Percentiles rank a stretch among this genome's conserved stretches.
phyloP scores from a whole-genome alignment of 805 yeast species.

The Lipomyces starkeyi region DNA sequence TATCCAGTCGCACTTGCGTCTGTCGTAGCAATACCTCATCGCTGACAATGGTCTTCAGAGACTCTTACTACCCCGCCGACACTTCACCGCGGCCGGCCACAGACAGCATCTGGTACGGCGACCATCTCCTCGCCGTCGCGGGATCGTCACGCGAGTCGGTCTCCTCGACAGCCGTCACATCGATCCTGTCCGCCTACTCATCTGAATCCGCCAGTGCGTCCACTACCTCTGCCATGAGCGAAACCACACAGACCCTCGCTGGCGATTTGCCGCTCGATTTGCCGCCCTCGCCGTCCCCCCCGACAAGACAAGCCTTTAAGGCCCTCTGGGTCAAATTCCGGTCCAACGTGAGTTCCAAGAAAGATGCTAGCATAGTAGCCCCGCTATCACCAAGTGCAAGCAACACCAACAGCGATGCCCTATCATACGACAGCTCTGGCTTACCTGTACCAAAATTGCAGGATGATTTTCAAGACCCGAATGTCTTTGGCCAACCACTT shows the following conservation, averaged over 20 bases:
- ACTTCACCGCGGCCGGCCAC: background rate
- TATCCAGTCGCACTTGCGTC: background rate
- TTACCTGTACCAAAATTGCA: background rate
- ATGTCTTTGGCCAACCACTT: slow-evolving; percentile 81
- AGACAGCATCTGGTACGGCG: background rate
- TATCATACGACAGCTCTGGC: slow-evolving; percentile 5
- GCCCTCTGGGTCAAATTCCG: background rate
- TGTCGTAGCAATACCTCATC: background rate
- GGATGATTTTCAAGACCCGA: slow-evolving; percentile 38
- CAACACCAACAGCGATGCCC: slow-evolving; percentile 20
- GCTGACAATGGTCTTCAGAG: background rate
- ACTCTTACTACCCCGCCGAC: background rate
- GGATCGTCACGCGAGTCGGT: background rate
- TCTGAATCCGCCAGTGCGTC: background rate
- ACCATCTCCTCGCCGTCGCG: background rate
- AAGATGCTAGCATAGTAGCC: background rate
- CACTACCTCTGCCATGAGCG: background rate
- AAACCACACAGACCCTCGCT: background rate
- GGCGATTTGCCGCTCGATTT: background rate
- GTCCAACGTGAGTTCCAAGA: background rate
- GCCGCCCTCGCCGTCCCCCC: background rate
- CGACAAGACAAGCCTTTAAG: background rate
- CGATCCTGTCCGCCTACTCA: background rate
- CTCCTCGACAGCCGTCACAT: background rate
- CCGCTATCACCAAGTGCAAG: slow-evolving; percentile 16